A percentile compares a stretch with the other conserved stretches of the same genome.
Evolutionary conservation across 306 rosid genomes (phyloP).

Genomic region (Begonia fuchsioides): DNA sequence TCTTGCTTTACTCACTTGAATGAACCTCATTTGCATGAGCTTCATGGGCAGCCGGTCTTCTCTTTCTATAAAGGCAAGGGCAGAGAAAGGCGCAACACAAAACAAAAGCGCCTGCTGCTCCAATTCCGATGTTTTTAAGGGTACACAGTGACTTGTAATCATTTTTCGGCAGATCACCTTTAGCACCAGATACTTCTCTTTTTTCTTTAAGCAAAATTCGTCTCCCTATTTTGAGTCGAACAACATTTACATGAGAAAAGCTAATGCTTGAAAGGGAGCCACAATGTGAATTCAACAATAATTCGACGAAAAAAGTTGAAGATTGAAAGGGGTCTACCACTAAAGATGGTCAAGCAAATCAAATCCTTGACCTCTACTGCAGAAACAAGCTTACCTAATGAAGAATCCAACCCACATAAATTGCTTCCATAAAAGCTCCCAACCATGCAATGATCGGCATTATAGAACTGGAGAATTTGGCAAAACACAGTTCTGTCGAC

Average conservation of each 20-base stretch:
- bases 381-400: slow-evolving; percentile 31
- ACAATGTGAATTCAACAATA: slow-evolving; percentile 15
- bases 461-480: slow-evolving; percentile 28
- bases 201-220: slow-evolving; percentile 34
- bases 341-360: too few species aligned
- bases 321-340: too few species aligned
- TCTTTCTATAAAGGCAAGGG: slow-evolving; percentile 59
- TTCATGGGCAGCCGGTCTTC: slow-evolving; percentile 28
- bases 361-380: background rate
- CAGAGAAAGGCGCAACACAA: slow-evolving; percentile 58
- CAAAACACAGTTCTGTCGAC: slow-evolving; percentile 46
- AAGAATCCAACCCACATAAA: slow-evolving; percentile 26
- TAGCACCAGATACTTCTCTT: slow-evolving; percentile 10
- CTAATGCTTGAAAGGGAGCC: too few species aligned
- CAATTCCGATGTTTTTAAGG: slow-evolving; percentile 20
- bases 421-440: slow-evolving; percentile 25
- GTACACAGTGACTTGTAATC: slow-evolving; percentile 9
- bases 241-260: slow-evolving; percentile 25
- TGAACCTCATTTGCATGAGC: slow-evolving; percentile 34
- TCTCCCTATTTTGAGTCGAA: slow-evolving; percentile 36
- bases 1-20: slow-evolving; percentile 48
- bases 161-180: slow-evolving; percentile 5
- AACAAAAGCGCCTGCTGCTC: slow-evolving; percentile 43
- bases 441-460: slow-evolving; percentile 40
- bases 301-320: slow-evolving; percentile 17